phyloP scores from a whole-genome alignment of 345 rosid genomes.

The Raphanus sativus region DNA sequence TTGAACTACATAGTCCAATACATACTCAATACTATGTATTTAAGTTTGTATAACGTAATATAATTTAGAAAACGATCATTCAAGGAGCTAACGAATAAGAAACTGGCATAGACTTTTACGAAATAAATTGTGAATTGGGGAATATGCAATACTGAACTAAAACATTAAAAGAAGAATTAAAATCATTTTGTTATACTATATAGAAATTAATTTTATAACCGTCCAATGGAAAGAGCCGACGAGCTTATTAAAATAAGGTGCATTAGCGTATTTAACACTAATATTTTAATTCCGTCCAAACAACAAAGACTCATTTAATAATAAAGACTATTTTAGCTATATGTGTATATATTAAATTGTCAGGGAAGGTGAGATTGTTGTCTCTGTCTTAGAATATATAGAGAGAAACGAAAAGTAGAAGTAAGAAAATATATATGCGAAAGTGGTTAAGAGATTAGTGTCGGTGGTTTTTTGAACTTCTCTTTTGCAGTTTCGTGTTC shows the following conservation, averaged over 20 bases:
- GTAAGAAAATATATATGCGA: background rate
- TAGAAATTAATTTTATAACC: background rate
- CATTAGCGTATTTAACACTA: constrained; percentile 32
- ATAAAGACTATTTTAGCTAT: constrained; percentile 6
- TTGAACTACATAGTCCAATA: background rate
- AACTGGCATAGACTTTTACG: background rate
- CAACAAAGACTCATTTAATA: constrained; percentile 16
- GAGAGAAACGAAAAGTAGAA: background rate
- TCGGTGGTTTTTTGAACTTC: constrained; percentile 40
- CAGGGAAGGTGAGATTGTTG: constrained; percentile 40
- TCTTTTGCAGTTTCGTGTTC: constrained; percentile 37
- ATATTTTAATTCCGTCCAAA: constrained; percentile 37
- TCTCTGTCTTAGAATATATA: constrained; percentile 34
- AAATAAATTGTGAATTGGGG: background rate
- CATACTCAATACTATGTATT: background rate
- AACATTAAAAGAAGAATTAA: no score
- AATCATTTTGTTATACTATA: background rate
- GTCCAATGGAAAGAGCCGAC: constrained; percentile 32
- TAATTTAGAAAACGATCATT: background rate
- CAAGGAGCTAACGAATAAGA: background rate
- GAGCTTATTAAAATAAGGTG: constrained; percentile 31
- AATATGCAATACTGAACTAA: background rate
- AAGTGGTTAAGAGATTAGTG: constrained; percentile 32
- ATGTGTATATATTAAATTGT: constrained; percentile 23
- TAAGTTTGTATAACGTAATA: background rate